phyloP scores from a whole-genome alignment of 192 early-diverging fungal genomes.

The Coemansia sp. region DNA sequence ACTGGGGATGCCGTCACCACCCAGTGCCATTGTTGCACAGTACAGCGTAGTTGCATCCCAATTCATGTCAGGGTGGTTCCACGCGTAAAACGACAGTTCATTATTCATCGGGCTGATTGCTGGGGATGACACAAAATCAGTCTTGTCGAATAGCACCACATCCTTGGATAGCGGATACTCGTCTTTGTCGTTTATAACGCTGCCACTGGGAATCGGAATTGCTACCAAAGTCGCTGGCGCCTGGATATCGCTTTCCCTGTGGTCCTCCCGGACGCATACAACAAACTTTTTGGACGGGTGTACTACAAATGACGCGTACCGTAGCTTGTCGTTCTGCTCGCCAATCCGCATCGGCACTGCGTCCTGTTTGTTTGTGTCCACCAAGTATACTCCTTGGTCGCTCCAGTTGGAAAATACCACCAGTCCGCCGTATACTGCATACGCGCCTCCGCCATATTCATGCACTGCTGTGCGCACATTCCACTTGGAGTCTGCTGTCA shows the following conservation, averaged over 20 bases:
- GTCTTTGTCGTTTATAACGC: conserved; percentile 9
- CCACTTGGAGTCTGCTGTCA: conserved; percentile 48
- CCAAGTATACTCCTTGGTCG: conserved; percentile 58
- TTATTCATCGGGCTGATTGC: conserved; percentile 54
- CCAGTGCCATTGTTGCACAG: conserved; percentile 34
- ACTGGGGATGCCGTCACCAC: not conserved
- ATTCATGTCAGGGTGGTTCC: conserved; percentile 78
- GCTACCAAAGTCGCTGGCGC: conserved; percentile 57
- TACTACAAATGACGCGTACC: conserved; percentile 68
- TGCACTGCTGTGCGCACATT: conserved; percentile 70
- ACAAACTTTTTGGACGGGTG: conserved; percentile 57
- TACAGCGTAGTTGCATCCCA: conserved; percentile 71
- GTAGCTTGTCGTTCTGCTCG: conserved; percentile 44
- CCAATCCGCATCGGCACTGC: conserved; percentile 44
- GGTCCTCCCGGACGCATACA: conserved; percentile 71
- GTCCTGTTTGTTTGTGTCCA: conserved; percentile 26
- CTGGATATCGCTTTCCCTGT: conserved; percentile 56
- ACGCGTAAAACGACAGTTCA: conserved; percentile 63
- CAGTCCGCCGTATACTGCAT: conserved; percentile 56
- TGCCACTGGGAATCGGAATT: conserved; percentile 37
- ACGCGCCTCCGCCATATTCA: conserved; percentile 74
- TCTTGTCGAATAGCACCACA: conserved; percentile 53
- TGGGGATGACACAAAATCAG: conserved; percentile 70
- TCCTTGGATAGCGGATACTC: conserved; percentile 2
- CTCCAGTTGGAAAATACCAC: conserved; percentile 65